phyloP scores from a whole-genome alignment of 1,284 basidiomycete species.

The Apiotrichum gracile region DNA sequence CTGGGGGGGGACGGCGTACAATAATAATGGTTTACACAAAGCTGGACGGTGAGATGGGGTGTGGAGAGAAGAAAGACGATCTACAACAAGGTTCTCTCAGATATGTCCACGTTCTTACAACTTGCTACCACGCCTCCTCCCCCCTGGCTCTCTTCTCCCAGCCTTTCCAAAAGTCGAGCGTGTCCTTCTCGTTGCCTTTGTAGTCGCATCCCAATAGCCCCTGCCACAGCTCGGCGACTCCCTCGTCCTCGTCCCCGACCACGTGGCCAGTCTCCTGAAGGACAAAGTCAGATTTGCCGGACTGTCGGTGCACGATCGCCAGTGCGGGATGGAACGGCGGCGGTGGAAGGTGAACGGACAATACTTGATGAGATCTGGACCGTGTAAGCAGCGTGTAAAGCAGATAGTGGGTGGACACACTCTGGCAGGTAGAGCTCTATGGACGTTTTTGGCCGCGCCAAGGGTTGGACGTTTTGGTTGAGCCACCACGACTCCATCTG shows the following conservation, averaged over 20 bases:
- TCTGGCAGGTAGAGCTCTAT: constrained; percentile 37
- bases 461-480: not conserved
- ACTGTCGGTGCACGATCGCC: constrained; percentile 26
- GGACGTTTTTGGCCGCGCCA: not conserved
- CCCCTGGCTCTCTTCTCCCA: constrained; percentile 15
- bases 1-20: too few species aligned
- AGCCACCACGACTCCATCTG: constrained; percentile 31
- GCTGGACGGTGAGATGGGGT: too few species aligned
- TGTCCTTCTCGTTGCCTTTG: constrained; percentile 10
- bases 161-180: constrained; percentile 21
- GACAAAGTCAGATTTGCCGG: constrained; percentile 24
- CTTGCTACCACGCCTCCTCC: too few species aligned
- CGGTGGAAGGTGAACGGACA: constrained; percentile 25
- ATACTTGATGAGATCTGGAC: constrained; percentile 25
- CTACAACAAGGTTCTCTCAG: too few species aligned
- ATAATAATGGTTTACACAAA: too few species aligned
- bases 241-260: constrained; percentile 34
- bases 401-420: constrained; percentile 13
- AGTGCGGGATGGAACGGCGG: constrained; percentile 19
- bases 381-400: not conserved
- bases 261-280: constrained; percentile 34
- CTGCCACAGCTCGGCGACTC: constrained; percentile 29
- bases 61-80: too few species aligned
- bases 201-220: constrained; percentile 30
- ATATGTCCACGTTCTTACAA: too few species aligned